These are phyloP conservation scores for Eucalyptus marginata DNA, from an alignment of 345 rosid species.

Conservation along the genomic window DNA sequence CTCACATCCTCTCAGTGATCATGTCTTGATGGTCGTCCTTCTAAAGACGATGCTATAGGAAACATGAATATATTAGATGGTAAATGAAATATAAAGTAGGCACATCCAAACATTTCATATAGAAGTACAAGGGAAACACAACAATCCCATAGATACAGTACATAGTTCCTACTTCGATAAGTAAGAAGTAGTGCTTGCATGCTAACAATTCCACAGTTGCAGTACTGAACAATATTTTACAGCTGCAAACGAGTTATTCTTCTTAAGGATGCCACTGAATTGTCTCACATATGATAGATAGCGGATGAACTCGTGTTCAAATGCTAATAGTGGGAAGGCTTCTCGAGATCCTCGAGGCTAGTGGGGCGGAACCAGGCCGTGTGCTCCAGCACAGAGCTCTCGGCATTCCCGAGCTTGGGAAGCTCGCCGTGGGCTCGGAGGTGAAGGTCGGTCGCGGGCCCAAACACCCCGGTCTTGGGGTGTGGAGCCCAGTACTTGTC, in stretches of 20 bases:
- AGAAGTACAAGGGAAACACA: not conserved
- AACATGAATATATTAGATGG: not conserved
- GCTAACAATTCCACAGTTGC: not conserved
- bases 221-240: not conserved
- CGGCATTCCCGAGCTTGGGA: not conserved
- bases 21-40: not conserved
- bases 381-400: constrained; percentile 45
- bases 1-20: not conserved
- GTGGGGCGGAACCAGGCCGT: constrained; percentile 96
- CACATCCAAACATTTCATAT: not conserved
- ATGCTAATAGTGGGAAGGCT: constrained; percentile 21
- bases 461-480: constrained; percentile 85
- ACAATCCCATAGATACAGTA: not conserved
- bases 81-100: not conserved
- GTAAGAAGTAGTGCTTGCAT: not conserved
- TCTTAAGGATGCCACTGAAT: not conserved
- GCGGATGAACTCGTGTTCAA: not conserved
- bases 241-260: not conserved
- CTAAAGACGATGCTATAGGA: not conserved
- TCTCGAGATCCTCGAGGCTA: constrained; percentile 81
- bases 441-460: constrained; percentile 41
- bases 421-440: constrained; percentile 1
- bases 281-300: not conserved
- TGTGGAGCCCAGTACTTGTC: constrained; percentile 95
- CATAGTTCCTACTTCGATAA: not conserved